phyloP scores from a whole-genome alignment of 345 rosid genomes.

The Kandelia obovata region DNA sequence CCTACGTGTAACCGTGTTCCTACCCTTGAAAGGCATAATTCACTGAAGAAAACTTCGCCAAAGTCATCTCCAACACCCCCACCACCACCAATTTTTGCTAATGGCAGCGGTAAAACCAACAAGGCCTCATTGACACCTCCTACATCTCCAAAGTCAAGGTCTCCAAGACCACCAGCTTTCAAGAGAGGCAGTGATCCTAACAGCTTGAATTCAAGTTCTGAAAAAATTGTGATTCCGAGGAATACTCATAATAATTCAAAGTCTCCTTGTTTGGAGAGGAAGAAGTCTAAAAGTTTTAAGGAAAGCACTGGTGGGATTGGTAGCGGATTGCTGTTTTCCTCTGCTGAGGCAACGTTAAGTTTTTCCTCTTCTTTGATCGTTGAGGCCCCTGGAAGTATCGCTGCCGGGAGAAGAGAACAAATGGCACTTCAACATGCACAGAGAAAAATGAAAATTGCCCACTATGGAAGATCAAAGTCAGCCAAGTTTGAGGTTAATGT shows the following conservation, averaged over 20 bases:
- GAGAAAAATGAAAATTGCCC: conserved; percentile 61
- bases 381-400: conserved; percentile 59
- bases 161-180: conserved; percentile 30
- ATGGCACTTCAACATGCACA: conserved; percentile 56
- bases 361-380: conserved; percentile 38
- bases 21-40: conserved; percentile 28
- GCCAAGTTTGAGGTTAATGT: conserved; percentile 42
- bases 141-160: conserved; percentile 35
- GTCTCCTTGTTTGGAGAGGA: conserved; percentile 33
- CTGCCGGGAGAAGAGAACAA: conserved; percentile 61
- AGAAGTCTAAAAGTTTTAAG: conserved; percentile 54
- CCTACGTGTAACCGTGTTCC: conserved; percentile 50
- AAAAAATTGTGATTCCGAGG: conserved; percentile 25
- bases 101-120: not conserved
- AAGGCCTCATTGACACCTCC: conserved; percentile 20
- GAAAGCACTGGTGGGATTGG: conserved; percentile 19
- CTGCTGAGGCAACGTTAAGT: conserved; percentile 2
- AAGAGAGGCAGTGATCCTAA: conserved; percentile 38
- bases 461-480: conserved; percentile 60
- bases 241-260: not conserved
- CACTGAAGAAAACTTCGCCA: conserved; percentile 23
- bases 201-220: conserved; percentile 35
- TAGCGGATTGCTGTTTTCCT: not conserved
- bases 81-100: conserved; percentile 13
- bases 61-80: conserved; percentile 26